These are phyloP conservation scores for Debaryomyces subglobosus DNA, from an alignment of 1,139 yeast species.

Conservation along the genomic window DNA sequence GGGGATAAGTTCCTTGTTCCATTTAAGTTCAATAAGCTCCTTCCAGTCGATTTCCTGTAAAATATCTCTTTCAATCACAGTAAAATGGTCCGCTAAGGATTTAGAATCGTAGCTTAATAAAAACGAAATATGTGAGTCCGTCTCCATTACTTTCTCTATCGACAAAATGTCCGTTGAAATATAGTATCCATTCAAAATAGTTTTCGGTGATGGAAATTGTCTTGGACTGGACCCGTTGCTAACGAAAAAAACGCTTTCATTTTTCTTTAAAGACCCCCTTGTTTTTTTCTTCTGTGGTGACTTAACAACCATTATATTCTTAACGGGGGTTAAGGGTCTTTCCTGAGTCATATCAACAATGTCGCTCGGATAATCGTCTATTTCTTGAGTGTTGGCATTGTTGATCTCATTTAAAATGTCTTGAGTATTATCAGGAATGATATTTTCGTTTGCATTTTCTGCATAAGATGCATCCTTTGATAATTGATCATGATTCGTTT, in stretches of 20 bases:
- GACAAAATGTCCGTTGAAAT: constrained; percentile 33
- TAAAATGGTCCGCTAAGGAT: constrained; percentile 75
- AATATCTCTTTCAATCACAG: constrained; percentile 83
- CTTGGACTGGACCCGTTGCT: constrained; percentile 6
- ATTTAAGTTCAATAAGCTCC: constrained; percentile 75
- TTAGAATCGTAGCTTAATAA: constrained; percentile 70
- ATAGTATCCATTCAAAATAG: constrained; percentile 41
- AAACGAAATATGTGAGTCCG: constrained; percentile 71
- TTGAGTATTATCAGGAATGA: constrained; percentile 27
- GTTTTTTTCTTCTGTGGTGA: not conserved
- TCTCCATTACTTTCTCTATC: constrained; percentile 40
- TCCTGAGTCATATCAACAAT: constrained; percentile 29
- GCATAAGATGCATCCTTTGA: not conserved
- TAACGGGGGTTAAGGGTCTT: constrained; percentile 32
- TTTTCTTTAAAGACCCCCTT: not conserved
- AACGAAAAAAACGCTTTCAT: not conserved
- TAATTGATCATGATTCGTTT: constrained; percentile 1
- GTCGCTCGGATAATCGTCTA: constrained; percentile 29
- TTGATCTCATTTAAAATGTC: constrained; percentile 46
- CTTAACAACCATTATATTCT: constrained; percentile 4
- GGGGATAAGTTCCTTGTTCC: constrained; percentile 69
- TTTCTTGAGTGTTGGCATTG: constrained; percentile 46
- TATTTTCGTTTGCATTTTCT: not conserved
- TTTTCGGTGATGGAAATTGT: constrained; percentile 32
- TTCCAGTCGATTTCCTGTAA: constrained; percentile 90